Conservation (phyloP, 176 grass and related monocot genomes). For the Bothriochloa decipiens region DNA sequence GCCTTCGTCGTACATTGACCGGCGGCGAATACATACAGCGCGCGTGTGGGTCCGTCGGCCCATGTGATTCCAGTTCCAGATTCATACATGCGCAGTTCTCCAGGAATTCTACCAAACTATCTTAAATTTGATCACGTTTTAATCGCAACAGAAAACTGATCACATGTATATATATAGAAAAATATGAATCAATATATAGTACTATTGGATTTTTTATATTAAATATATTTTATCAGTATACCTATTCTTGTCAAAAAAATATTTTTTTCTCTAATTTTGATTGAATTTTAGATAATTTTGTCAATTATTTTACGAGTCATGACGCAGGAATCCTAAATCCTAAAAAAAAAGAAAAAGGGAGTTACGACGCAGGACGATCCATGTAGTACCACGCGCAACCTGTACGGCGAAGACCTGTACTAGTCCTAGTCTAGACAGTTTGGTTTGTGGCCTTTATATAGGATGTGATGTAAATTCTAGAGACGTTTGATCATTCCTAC, state of each 20-base stretch:
- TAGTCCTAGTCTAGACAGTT: neutral
- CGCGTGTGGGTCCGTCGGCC: neutral
- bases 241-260: neutral
- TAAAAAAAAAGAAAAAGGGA: no score
- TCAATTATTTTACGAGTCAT: neutral
- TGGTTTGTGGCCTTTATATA: neutral
- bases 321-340: neutral
- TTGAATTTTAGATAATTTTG: neutral
- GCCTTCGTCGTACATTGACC: neutral
- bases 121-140: neutral
- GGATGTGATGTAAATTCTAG: neutral
- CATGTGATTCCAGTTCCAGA: neutral
- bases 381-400: neutral
- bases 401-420: neutral
- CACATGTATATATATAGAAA: neutral
- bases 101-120: neutral
- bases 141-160: no score
- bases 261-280: no score
- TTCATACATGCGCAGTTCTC: neutral
- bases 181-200: neutral
- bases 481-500: neutral
- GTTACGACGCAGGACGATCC: neutral
- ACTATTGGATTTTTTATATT: neutral
- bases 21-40: neutral
- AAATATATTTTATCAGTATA: neutral